These are phyloP conservation scores for Hygrophorus pudorinus DNA, from an alignment of 768 basidiomycete species.

Conservation along the genomic window DNA sequence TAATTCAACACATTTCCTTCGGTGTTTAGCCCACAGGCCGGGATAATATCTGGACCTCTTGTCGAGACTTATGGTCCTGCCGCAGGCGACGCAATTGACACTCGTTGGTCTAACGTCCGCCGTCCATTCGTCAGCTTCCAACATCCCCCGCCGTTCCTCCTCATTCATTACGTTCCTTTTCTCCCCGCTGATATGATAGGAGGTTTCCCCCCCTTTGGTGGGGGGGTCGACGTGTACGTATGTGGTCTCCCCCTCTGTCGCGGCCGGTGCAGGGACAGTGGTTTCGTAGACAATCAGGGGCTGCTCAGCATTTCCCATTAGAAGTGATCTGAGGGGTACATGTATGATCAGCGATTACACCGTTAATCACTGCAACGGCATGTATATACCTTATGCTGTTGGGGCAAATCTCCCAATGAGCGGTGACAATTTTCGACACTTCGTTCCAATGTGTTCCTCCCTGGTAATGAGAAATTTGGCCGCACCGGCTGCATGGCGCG, in stretches of 20 bases:
- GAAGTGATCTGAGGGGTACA: background rate
- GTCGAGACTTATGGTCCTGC: constrained; percentile 12
- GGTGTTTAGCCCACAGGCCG: constrained; percentile 16
- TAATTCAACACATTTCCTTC: constrained; percentile 12
- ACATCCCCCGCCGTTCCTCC: constrained; percentile 5
- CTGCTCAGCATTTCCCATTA: background rate
- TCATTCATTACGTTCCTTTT: constrained; percentile 10
- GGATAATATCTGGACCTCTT: constrained; percentile 14
- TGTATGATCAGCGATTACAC: no score
- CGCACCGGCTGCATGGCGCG: no score
- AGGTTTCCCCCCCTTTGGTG: background rate
- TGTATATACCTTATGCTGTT: constrained; percentile 9
- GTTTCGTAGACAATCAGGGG: background rate
- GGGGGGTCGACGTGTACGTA: background rate
- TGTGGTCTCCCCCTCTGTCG: background rate
- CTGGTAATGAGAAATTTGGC: constrained; percentile 4
- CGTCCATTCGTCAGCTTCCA: constrained; percentile 15
- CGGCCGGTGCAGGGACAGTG: no score
- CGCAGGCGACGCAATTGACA: constrained; percentile 14
- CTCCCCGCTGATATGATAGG: background rate
- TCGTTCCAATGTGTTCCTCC: constrained; percentile 5
- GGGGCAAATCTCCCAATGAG: constrained; percentile 9
- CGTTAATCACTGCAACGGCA: background rate
- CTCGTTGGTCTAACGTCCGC: constrained; percentile 12
- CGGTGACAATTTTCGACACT: constrained; percentile 5